These are phyloP conservation scores for Cyberlindnera petersonii DNA, from an alignment of 805 yeast species.

Conservation along the genomic window DNA sequence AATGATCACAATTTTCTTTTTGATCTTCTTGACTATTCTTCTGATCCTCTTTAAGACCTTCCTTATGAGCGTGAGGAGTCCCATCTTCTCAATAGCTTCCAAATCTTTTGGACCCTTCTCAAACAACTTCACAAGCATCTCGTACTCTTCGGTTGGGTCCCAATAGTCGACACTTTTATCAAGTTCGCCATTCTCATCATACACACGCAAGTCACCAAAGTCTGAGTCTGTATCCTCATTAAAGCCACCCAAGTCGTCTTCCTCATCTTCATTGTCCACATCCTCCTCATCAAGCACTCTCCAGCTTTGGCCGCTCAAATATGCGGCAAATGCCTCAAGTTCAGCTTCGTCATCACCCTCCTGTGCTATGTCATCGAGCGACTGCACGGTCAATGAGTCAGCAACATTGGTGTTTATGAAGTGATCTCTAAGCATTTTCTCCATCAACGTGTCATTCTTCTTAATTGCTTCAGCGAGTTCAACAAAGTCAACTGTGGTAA, in stretches of 20 bases:
- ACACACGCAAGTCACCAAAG: constrained; percentile 6
- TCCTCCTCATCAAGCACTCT: neutral
- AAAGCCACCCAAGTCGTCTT: neutral
- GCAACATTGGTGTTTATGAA: constrained; percentile 4
- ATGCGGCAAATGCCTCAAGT: neutral
- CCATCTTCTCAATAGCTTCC: constrained; percentile 16
- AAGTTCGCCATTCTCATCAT: constrained; percentile 7
- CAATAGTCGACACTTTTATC: constrained; percentile 4
- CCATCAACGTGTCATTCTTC: constrained; percentile 2
- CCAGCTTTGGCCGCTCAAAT: constrained; percentile 5
- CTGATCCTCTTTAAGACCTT: constrained; percentile 18
- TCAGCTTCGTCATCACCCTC: constrained; percentile 3
- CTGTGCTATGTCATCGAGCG: neutral
- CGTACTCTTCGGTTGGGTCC: constrained; percentile 14
- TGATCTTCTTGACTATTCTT: constrained; percentile 9
- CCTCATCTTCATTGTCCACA: neutral
- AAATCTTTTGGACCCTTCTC: constrained; percentile 8
- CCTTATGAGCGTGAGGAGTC: constrained; percentile 9
- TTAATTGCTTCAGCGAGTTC: constrained; percentile 14
- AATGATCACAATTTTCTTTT: constrained; percentile 15
- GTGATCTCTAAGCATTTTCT: constrained; percentile 5
- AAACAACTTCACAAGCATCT: constrained; percentile 5
- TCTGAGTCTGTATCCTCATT: constrained; percentile 5
- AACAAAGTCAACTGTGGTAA: constrained; percentile 16
- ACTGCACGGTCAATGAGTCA: neutral